Evolutionary conservation across 768 basidiomycete genomes (phyloP).

Genomic region (Psilocybe azurescens): DNA sequence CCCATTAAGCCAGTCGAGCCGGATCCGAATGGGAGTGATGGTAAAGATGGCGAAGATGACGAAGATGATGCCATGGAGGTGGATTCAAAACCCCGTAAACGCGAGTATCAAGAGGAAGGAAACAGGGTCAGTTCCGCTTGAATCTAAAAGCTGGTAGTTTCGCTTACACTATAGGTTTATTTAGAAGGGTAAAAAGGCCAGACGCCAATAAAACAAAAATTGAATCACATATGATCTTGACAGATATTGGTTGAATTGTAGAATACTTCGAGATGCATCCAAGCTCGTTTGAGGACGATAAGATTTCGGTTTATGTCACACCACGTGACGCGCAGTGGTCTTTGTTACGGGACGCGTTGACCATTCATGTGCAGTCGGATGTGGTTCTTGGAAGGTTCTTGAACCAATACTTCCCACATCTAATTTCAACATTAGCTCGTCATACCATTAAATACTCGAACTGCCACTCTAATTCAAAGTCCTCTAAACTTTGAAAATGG

Average conservation of each 20-base stretch:
- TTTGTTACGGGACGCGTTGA: no score
- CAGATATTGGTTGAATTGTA: no score
- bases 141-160: not conserved
- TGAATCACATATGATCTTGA: not conserved
- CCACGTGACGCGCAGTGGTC: no score
- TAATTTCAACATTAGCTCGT: no score
- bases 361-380: no score
- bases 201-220: not conserved
- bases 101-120: slow-evolving; percentile 15
- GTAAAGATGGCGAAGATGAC: slow-evolving; percentile 16
- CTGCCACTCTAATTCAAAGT: no score
- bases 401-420: no score
- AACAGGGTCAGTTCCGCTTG: slow-evolving; percentile 11
- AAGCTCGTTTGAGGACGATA: no score
- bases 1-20: slow-evolving; percentile 17
- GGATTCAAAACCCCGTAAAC: slow-evolving; percentile 22
- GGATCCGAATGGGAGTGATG: slow-evolving; percentile 6
- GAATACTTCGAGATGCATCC: no score
- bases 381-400: no score
- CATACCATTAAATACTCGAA: no score
- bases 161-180: not conserved
- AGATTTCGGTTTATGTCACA: no score
- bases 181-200: slow-evolving; percentile 5
- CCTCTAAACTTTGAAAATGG: not conserved
- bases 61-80: slow-evolving; percentile 23